Evolutionary conservation across 306 rosid genomes (phyloP).

Genomic region (Corylus heterophylla): DNA sequence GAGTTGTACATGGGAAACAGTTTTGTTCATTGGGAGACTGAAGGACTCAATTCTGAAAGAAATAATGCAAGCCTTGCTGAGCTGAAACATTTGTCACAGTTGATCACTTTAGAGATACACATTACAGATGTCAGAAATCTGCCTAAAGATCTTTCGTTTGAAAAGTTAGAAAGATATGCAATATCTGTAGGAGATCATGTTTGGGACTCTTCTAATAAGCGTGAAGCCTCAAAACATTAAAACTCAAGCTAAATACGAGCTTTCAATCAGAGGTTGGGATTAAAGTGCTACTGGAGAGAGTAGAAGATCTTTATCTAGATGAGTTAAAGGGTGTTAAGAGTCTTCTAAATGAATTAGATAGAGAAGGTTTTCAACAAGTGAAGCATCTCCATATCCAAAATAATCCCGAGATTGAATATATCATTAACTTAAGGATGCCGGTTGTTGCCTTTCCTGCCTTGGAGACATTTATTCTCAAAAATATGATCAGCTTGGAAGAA

Average conservation of each 20-base stretch:
- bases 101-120: background rate
- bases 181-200: background rate
- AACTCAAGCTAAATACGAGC: background rate
- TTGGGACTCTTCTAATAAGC: background rate
- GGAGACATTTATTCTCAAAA: background rate
- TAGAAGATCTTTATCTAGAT: background rate
- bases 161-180: background rate
- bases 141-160: background rate
- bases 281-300: background rate
- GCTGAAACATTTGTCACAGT: background rate
- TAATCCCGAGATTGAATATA: background rate
- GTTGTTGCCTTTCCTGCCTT: background rate
- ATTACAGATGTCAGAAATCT: background rate
- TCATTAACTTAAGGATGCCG: too few relatives aligned
- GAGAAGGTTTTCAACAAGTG: background rate
- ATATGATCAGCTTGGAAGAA: background rate
- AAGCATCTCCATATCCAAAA: slow-evolving; percentile 6
- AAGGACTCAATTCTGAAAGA: background rate
- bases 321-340: background rate
- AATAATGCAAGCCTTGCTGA: slow-evolving; percentile 19
- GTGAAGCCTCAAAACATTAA: background rate
- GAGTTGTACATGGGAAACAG: background rate
- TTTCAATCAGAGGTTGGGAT: background rate
- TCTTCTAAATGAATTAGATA: background rate
- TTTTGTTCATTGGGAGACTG: slow-evolving; percentile 13